Evolutionary conservation across 495 filamentous ascomycete genomes (phyloP).

Genomic region (Aspergillus sparsus): DNA sequence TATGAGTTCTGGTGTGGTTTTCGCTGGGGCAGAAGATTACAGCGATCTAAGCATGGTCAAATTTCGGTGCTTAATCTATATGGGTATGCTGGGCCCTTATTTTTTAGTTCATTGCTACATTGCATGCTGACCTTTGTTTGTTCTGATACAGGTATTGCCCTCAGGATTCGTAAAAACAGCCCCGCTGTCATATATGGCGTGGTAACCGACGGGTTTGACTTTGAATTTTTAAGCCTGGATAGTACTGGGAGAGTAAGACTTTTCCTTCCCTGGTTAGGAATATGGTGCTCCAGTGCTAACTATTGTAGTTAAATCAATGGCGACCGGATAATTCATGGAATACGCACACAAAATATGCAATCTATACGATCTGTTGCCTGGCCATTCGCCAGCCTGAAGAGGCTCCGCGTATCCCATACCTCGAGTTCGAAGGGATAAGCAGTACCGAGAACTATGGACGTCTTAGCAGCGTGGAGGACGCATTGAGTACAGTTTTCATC

Average conservation of each 20-base stretch:
- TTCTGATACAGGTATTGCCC: background rate
- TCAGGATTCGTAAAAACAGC: background rate
- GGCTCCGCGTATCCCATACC: background rate
- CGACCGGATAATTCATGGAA: background rate
- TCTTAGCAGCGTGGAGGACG: background rate
- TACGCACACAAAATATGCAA: background rate
- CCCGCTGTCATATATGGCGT: background rate
- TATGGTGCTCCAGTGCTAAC: background rate
- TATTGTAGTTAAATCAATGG: background rate
- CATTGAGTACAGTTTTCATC: background rate
- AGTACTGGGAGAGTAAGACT: background rate
- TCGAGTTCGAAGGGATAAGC: background rate
- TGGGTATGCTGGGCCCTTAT: background rate
- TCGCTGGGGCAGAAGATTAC: background rate
- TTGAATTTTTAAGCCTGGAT: background rate
- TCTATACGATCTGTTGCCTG: background rate
- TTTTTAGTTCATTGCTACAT: background rate
- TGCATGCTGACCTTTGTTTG: background rate
- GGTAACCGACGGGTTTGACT: background rate
- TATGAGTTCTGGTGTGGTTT: background rate
- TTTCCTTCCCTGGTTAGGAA: background rate
- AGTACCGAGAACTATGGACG: background rate
- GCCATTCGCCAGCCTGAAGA: conserved; percentile 1
- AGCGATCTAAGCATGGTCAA: background rate
- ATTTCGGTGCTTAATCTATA: conserved; percentile 2